Percentiles rank a stretch among this genome's conserved stretches.
Evolutionary conservation across 805 yeast genomes (phyloP).

Genomic region (Myxozyma geophila): DNA sequence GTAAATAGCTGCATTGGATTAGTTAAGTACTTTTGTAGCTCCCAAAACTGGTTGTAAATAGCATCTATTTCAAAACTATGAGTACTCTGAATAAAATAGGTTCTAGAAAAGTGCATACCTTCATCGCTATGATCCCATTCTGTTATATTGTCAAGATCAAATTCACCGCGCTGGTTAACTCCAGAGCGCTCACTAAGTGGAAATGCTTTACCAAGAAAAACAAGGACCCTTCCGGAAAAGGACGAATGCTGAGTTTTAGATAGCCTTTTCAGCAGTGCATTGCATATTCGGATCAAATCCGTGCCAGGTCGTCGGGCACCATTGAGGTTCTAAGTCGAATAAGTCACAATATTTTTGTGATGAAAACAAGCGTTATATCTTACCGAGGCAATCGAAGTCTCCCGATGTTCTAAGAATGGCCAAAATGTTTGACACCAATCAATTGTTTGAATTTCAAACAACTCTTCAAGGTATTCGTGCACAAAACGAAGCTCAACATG

Average conservation of each 20-base stretch:
- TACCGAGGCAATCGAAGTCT: constrained; percentile 37
- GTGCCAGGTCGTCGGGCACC: constrained; percentile 46
- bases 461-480: constrained; percentile 43
- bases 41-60: constrained; percentile 43
- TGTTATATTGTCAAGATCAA: constrained; percentile 44
- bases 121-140: constrained; percentile 17
- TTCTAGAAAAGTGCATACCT: neutral
- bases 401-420: constrained; percentile 44
- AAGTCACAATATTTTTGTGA: neutral
- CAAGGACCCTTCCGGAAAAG: constrained; percentile 46
- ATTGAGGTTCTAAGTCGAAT: constrained; percentile 30
- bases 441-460: constrained; percentile 44
- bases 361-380: neutral
- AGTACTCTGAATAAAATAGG: neutral
- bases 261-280: constrained; percentile 44
- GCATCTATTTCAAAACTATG: neutral
- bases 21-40: constrained; percentile 41
- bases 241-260: constrained; percentile 44
- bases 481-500: constrained; percentile 31
- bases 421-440: constrained; percentile 47
- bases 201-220: constrained; percentile 46
- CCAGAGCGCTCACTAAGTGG: constrained; percentile 47
- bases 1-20: constrained; percentile 38
- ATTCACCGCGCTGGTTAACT: constrained; percentile 45
- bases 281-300: constrained; percentile 45